Base-by-base conservation (phyloP, 2,329 filamentous ascomycete genomes). In the Talaromyces sp. region DNA sequence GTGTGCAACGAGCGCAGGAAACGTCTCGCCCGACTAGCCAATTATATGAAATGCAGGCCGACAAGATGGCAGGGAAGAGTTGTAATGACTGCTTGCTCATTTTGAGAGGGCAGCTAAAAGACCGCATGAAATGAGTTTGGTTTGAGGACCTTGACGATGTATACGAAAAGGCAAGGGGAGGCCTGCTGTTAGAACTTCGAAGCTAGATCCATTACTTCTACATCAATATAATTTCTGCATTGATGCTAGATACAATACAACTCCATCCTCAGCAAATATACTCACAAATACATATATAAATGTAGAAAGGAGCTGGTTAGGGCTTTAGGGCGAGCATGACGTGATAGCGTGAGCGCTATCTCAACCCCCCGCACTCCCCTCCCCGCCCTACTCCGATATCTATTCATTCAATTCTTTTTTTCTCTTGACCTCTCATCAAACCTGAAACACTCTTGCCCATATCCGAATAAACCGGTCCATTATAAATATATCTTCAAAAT, bases 401-500 rank as follows among this genome's bases (percentile, higher is more conserved):
- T 12, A 2, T 18, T 18, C 40, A 9, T 16, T 18, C 40, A 18
- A 18, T 27, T 47, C 10, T 47, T 4, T 27, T 27, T 3, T 23
- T 27, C n/a, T 47, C n/a, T 47, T 27, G n/a, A 18, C 9, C 23
- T 36, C 12, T 33, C 18, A 31, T 18, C 54, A 36, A 5, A 33
- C 33, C 33, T 31, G 9, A 31, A 4, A 16, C 23, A 56, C 6
- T 23, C 18, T n/a, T 47, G 18, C 42, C 14, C 9, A 30, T 18
- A 27, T 47, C 18, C 10, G 0, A 47, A 27, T 18, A 27, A 23
- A 23, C 44, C 44, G 16, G 18, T 47, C n/a, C 44, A 47, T 16
- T 23, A 47, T 27, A n/a, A 27, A 30, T 23, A 53, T 53, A 53
- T 33, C 40, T 42, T 60, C 70, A 78, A 68, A 72, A 87, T 87